A percentile compares a stretch with the other conserved stretches of the same genome.
phyloP scores from a whole-genome alignment of 1,284 basidiomycete species.

The Boletus chippewaensis region DNA sequence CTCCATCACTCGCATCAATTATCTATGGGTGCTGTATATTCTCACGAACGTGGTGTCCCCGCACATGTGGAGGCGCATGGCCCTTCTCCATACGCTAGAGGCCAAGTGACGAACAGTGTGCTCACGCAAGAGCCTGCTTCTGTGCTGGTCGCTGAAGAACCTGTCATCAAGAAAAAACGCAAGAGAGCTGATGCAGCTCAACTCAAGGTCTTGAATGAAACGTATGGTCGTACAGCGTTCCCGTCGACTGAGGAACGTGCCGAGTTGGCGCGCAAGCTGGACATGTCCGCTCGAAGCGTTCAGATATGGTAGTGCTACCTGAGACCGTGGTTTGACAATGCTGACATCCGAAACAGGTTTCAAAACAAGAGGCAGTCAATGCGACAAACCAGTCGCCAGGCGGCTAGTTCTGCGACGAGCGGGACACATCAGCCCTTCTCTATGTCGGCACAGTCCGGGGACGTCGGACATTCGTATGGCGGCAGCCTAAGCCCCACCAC shows the following conservation, averaged over 20 bases:
- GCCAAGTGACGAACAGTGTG: conserved; percentile 28
- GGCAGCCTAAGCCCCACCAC: conserved; percentile 33
- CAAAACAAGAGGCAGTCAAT: conserved; percentile 79
- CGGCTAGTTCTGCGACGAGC: conserved; percentile 39
- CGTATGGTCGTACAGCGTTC: conserved; percentile 72
- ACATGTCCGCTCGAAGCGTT: conserved; percentile 77
- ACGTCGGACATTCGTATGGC: conserved; percentile 30
- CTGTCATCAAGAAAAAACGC: conserved; percentile 76
- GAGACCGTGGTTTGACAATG: conserved; percentile 13
- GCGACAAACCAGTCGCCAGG: conserved; percentile 66
- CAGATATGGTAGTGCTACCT: conserved; percentile 65
- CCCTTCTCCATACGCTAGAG: conserved; percentile 39
- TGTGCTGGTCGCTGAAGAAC: conserved; percentile 43
- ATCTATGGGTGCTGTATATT: conserved; percentile 23
- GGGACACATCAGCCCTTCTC: conserved; percentile 48
- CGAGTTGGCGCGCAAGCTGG: conserved; percentile 64
- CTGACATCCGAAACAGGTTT: conserved; percentile 49
- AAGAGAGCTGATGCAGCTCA: conserved; percentile 76
- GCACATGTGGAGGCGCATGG: conserved; percentile 33
- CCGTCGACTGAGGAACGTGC: conserved; percentile 79
- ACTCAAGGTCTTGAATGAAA: conserved; percentile 72
- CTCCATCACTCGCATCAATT: conserved; percentile 30
- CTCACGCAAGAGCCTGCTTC: conserved; percentile 32
- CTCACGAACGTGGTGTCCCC: conserved; percentile 28
- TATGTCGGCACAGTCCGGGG: conserved; percentile 37